A percentile compares a stretch with the other conserved stretches of the same genome.
These are phyloP conservation scores for Begonia loranthoides DNA, from an alignment of 306 rosid genomes.

Conservation along the genomic window DNA sequence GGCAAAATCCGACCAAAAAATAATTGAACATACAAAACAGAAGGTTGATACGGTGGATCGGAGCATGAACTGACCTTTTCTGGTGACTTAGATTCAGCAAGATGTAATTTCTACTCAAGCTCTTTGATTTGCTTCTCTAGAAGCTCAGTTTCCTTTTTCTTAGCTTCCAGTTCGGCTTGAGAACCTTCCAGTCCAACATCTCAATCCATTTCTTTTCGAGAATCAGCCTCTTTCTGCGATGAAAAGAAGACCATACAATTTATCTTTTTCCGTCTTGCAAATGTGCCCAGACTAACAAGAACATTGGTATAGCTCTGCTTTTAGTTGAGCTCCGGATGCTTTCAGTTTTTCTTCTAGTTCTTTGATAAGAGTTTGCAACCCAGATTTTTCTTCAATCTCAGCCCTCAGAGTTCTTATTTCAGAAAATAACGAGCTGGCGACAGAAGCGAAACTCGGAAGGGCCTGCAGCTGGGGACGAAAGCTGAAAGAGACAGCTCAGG, in stretches of 20 bases:
- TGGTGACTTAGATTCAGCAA: conserved; percentile 25
- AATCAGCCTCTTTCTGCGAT: conserved; percentile 41
- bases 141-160: conserved; percentile 39
- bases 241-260: no score
- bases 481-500: no score
- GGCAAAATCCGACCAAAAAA: no score
- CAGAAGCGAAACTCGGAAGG: no score
- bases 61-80: conserved; percentile 34
- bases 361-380: conserved; percentile 37
- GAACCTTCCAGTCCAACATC: conserved; percentile 48
- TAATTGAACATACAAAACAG: no score
- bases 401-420: conserved; percentile 50
- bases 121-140: conserved; percentile 55
- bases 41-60: no score
- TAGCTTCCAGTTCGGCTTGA: conserved; percentile 53
- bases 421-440: no score
- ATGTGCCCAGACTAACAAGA: background rate
- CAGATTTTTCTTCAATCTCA: conserved; percentile 50
- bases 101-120: conserved; percentile 58
- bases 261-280: no score
- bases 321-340: conserved; percentile 44
- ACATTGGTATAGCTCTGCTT: conserved; percentile 46
- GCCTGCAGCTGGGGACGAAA: no score
- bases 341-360: conserved; percentile 51
- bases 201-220: conserved; percentile 38